Evolutionary conservation across 495 filamentous ascomycete species (phyloP), one percentile per base, ranked within the genome.

Genomic region (Letharia columbiana): DNA sequence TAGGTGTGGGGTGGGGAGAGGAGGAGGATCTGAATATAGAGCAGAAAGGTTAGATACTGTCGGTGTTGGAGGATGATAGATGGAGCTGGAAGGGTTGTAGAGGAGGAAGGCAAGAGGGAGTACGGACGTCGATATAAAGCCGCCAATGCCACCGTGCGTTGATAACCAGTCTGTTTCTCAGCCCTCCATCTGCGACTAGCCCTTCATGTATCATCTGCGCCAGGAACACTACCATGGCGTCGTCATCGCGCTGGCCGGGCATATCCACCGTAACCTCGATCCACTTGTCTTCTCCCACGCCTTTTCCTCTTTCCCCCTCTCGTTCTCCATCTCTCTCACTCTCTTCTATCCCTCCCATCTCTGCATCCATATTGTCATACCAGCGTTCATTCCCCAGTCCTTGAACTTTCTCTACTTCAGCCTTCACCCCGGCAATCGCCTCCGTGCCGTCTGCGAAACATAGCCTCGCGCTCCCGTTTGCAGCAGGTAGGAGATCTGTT

Each of bases 401-500:
- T 20, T 71, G 67, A 13, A 86, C 89, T 75, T 82, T 84, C 77
- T 96, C 91, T 10, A 98, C 89, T 75, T 97, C 93, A 5, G 87
- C 91, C 75, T 98, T 98, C 60, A 97, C 87, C 42, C 94, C 94
- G 31, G 96, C 93, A 66, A 98, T 87, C 10, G 92, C 94, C 76
- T 98, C 93, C 3, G 90, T 93, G 54, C 95, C 95, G 73, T 98
- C 94, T 17, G 91, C 89, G 75, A 96, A 96, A 64, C 92, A 93
- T 57, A 98, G 84, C 49, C 95, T 86, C 66, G 94, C 92, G 77
- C 89, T 92, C 59, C 95, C 94, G 74, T 97, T 96, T 35, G 92
- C 86, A 61, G 86, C 85, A 0, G 95, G 92, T 0, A 98, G 85
- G 61, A 98, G 91, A 49, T 89, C 89, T 10, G 88, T 88, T 77